A percentile compares a stretch with the other conserved stretches of the same genome.
Conservation (phyloP, 176 grass and related monocot genomes). For the Pontederia paniculata region DNA sequence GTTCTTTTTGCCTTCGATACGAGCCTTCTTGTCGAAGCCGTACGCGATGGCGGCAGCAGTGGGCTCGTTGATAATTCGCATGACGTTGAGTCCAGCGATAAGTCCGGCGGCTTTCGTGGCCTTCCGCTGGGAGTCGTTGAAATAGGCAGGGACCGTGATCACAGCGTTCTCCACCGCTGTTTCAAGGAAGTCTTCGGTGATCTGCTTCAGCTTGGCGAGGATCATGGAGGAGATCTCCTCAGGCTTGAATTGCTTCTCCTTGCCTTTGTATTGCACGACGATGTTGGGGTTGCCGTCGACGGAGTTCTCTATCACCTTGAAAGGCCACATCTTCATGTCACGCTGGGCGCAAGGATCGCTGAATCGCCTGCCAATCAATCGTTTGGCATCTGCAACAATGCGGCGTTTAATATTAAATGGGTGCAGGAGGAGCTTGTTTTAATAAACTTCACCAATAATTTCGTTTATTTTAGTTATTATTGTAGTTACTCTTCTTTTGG, state of each 20-base stretch:
- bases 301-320: no score
- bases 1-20: not conserved
- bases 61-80: no score
- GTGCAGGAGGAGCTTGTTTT: no score
- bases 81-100: not conserved
- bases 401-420: not conserved
- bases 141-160: not conserved
- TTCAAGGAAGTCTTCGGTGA: not conserved
- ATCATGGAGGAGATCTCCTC: slow-evolving; percentile 10
- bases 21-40: slow-evolving; percentile 4
- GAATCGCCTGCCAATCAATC: slow-evolving; percentile 9
- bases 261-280: slow-evolving; percentile 1
- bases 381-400: not conserved
- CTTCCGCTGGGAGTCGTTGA: no score
- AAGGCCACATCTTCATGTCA: no score
- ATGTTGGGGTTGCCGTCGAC: slow-evolving; percentile 6
- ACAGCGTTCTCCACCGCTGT: not conserved
- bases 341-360: not conserved
- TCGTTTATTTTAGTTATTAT: no score
- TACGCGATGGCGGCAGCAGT: slow-evolving; percentile 2
- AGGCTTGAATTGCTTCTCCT: no score
- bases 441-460: no score
- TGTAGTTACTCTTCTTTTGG: no score
- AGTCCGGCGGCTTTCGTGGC: not conserved
- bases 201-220: slow-evolving; percentile 2